Evolutionary conservation across 345 rosid species (phyloP).

Genomic region (Linum trigynum): DNA sequence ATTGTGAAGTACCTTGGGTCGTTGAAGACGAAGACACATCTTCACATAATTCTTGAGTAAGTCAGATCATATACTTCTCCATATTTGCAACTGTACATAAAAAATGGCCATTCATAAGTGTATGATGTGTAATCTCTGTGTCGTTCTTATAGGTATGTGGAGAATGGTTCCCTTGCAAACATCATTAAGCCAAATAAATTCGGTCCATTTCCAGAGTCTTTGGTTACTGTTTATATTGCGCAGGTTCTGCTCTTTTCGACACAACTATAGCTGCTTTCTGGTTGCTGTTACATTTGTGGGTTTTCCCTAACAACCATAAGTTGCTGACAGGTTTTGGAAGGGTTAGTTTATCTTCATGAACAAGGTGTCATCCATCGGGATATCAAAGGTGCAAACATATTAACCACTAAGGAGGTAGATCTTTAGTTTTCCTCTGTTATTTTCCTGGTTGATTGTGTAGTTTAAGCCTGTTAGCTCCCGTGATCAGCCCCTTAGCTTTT

Average conservation of each 20-base stretch:
- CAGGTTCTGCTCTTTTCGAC: constrained; percentile 56
- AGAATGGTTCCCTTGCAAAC: constrained; percentile 98
- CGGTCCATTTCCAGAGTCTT: constrained; percentile 95
- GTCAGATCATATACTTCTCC: constrained; percentile 24
- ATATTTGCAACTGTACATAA: not conserved
- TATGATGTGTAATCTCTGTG: constrained; percentile 11
- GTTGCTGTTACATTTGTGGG: constrained; percentile 1
- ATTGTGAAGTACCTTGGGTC: constrained; percentile 99
- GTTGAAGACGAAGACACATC: constrained; percentile 80
- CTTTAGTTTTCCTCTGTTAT: not conserved
- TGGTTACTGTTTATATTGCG: constrained; percentile 95
- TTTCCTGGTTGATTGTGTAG: not conserved
- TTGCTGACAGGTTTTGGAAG: constrained; percentile 76
- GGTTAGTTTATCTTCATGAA: constrained; percentile 91
- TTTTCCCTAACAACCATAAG: constrained; percentile 16
- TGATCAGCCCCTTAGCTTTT: too few relatives aligned
- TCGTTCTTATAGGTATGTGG: constrained; percentile 64
- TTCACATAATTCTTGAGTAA: constrained; percentile 97
- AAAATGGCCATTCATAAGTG: constrained; percentile 11
- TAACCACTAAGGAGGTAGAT: constrained; percentile 94
- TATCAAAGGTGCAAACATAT: constrained; percentile 98
- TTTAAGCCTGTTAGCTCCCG: too few relatives aligned
- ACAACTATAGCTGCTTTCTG: constrained; percentile 15
- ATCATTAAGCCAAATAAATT: constrained; percentile 96
- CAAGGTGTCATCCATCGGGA: constrained; percentile 99